phyloP scores from a whole-genome alignment of 805 yeast genomes.

The Candida namnaoensis region DNA sequence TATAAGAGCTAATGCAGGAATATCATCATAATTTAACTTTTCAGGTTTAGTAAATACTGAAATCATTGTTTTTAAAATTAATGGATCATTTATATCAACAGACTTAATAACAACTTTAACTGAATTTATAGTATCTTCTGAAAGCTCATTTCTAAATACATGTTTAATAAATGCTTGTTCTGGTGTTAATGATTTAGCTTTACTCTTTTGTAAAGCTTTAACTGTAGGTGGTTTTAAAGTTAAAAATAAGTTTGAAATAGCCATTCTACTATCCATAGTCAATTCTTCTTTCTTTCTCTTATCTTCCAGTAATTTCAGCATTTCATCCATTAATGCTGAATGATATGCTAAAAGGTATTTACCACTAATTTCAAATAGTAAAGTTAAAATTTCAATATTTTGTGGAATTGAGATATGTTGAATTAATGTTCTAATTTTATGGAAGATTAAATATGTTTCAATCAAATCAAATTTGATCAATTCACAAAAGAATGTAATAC shows the following conservation, averaged over 20 bases:
- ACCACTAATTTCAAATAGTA: conserved; percentile 72
- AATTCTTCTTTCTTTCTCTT: conserved; percentile 41
- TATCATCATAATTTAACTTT: conserved; percentile 47
- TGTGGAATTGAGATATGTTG: conserved; percentile 40
- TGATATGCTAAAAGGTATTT: conserved; percentile 54
- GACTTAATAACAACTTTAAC: conserved; percentile 30
- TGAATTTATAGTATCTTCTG: conserved; percentile 21
- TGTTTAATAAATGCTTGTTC: conserved; percentile 41
- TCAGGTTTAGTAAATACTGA: conserved; percentile 51
- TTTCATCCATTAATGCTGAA: conserved; percentile 47
- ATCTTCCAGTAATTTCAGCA: conserved; percentile 47
- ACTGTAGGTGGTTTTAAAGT: conserved; percentile 48
- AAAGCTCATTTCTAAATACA: conserved; percentile 45
- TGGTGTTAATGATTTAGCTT: conserved; percentile 21
- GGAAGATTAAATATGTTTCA: conserved; percentile 64
- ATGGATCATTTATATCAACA: conserved; percentile 37
- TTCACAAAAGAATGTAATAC: conserved; percentile 61
- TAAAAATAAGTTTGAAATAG: conserved; percentile 47
- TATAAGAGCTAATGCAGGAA: conserved; percentile 40
- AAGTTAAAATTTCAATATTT: conserved; percentile 60
- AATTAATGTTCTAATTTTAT: conserved; percentile 58
- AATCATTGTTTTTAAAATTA: conserved; percentile 23
- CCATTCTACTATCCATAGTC: conserved; percentile 45
- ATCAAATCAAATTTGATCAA: conserved; percentile 68
- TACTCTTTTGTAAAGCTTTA: conserved; percentile 19